Evolutionary conservation across 176 grass and related monocot species (phyloP).

Genomic region (Stipa capillata): DNA sequence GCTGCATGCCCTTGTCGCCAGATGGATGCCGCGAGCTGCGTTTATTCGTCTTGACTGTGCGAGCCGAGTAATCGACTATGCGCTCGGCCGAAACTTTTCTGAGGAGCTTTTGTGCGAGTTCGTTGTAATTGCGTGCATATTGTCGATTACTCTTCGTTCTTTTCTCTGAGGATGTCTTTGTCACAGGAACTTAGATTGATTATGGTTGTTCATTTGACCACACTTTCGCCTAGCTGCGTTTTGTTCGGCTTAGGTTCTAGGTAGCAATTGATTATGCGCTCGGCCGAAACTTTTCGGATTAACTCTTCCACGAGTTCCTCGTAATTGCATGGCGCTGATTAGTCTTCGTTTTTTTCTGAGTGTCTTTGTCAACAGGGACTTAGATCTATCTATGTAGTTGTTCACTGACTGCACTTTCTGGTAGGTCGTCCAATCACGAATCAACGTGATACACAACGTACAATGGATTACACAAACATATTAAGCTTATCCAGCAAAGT

Average conservation of each 20-base stretch:
- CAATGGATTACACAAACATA: neutral
- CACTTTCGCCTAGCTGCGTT: too few species aligned
- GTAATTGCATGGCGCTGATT: neutral
- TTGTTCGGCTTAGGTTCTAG: neutral
- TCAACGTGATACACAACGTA: neutral
- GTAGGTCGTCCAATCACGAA: neutral
- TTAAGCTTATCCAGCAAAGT: neutral
- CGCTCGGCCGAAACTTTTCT: neutral
- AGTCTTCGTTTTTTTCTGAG: neutral
- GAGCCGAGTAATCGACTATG: too few species aligned
- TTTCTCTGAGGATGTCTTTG: too few species aligned
- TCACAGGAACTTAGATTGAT: too few species aligned
- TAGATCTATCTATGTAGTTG: neutral
- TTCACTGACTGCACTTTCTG: neutral
- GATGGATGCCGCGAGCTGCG: neutral
- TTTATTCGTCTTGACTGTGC: too few species aligned
- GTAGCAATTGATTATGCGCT: neutral
- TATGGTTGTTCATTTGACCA: too few species aligned
- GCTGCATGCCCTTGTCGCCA: neutral
- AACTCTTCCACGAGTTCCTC: neutral
- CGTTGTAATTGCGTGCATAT: neutral
- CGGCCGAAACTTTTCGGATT: neutral
- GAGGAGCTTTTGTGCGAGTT: neutral
- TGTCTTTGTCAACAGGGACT: neutral
- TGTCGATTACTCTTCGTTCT: too few species aligned